Base-by-base conservation (phyloP, 169 alveolate genomes). In the Eimeria maxima region DNA sequence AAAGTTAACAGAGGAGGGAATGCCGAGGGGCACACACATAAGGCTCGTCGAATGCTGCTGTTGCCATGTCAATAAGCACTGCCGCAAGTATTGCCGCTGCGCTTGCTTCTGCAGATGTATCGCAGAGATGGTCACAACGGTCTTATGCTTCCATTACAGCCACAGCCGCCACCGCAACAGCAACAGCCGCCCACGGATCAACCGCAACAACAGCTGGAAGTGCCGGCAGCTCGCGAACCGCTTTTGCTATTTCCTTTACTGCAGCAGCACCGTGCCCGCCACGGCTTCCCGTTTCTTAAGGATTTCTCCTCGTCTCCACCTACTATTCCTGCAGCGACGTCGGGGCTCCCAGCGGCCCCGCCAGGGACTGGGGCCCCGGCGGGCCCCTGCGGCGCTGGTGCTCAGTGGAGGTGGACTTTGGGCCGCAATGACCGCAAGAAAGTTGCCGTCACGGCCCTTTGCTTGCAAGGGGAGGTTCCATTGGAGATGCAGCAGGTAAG, bases 401-500 rank as follows among this genome's bases (percentile, higher is more conserved):
- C 95, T 11, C 95, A 83, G 57, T 90, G 95, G 95, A 45, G 69
- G 89, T 90, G 95, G 95, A 50, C 89, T 27, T 55, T 90, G 89
- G 95, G 95, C 11, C 50, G 95, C 63, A 90, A 90, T 83, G 95
- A 90, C 95, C 63, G 83, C 33, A 63, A 67, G 83, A 45, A 74
- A 22, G 88, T 90, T 27, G 69, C 47, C 7, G 95, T 90, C 22
- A 33, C n/a, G 16, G 95, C 88, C 53, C 69, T 74, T 33, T 74
- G 81, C n/a, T n/a, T 67, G 14, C 87, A 67, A 29, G 95, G 95
- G 42, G 88, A 90, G 27, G 88, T 90, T 55, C 89, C 95, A 20
- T 60, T 74, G 33, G 81, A 73, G 55, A 47, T 73, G 57, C 74
- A 65, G 24, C 95, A 90, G 57, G 95, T 90, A 45, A 4, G 45